Conservation (phyloP, 495 filamentous ascomycete species). For the Penicillium ochrochloron region DNA sequence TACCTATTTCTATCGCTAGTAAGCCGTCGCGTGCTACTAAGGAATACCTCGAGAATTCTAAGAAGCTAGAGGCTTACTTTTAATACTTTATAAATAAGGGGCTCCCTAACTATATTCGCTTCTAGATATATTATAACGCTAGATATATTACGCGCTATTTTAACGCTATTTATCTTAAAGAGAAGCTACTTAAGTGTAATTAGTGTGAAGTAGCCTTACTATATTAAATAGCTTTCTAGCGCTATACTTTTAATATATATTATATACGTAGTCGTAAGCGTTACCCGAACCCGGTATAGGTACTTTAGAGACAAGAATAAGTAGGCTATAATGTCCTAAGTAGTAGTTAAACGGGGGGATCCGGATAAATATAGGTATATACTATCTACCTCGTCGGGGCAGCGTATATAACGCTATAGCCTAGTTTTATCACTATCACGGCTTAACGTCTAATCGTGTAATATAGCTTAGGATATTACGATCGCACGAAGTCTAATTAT, state of each 20-base stretch:
- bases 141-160: constrained; percentile 14
- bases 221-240: constrained; percentile 24
- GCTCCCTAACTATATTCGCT: constrained; percentile 14
- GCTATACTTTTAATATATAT: constrained; percentile 23
- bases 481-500: background rate
- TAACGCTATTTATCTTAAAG: constrained; percentile 19
- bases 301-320: constrained; percentile 13
- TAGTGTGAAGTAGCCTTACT: constrained; percentile 23
- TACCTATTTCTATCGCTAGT: background rate
- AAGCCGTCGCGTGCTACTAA: constrained; percentile 19
- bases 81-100: constrained; percentile 15
- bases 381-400: constrained; percentile 8
- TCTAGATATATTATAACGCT: constrained; percentile 15
- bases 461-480: background rate
- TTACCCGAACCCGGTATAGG: constrained; percentile 16
- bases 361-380: constrained; percentile 5
- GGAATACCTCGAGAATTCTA: constrained; percentile 18
- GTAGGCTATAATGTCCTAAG: constrained; percentile 8
- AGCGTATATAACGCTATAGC: constrained; percentile 9
- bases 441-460: constrained; percentile 2
- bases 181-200: constrained; percentile 20
- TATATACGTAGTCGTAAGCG: constrained; percentile 21
- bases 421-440: constrained; percentile 2
- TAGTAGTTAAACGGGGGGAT: background rate
- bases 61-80: constrained; percentile 17